Base-by-base conservation (phyloP, 1,139 yeast genomes). In the Suhomyces terraborum region DNA sequence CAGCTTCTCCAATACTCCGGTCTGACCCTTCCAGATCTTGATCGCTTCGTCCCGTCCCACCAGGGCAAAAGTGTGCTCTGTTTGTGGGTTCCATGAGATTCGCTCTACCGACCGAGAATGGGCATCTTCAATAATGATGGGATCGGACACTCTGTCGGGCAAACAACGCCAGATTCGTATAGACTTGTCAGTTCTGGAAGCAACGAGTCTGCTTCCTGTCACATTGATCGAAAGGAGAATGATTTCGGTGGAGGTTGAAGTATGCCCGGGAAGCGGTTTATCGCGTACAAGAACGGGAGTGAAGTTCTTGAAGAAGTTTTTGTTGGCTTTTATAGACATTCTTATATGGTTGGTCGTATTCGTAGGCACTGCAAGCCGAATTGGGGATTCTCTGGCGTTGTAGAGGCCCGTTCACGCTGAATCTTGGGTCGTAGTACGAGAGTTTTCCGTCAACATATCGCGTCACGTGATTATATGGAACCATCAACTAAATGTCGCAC, bases 81-180 rank as follows among this genome's bases (percentile, higher is more conserved):
- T 68, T 12, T 55, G 55, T 0, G 89, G 86, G 43, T 80, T 73
- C 89, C 93, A 86, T 1, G 79, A 58, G 2, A 85, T 50, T 12
- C 73, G 57, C 35, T 75, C 77, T 2, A 80, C 77, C 2, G 78
- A 62, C 43, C 65, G 66, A 2, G 62, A 64, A 46, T 77, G 82
- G 1, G 80, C 68, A 25, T 64, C 61, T 18, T 67, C 75, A 2
- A 77, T 67, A 2, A 66, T 59, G 13, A 68, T 59, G 0, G 75
- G 67, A 5, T 67, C 68, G 4, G 55, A 43, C 19, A 66, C 49
- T 16, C 59, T 48, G 18, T 64, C 73, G 19, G 55, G 61, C 2
- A 48, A 36, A 33, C 62, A 55, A 41, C 62, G 63, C 77, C 80
- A 76, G 12, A 75, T 57, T 39, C 77, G 59, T 8, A 79, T 46